Base-by-base conservation (phyloP, 2,329 filamentous ascomycete species). In the Microthyrium microscopicum region DNA sequence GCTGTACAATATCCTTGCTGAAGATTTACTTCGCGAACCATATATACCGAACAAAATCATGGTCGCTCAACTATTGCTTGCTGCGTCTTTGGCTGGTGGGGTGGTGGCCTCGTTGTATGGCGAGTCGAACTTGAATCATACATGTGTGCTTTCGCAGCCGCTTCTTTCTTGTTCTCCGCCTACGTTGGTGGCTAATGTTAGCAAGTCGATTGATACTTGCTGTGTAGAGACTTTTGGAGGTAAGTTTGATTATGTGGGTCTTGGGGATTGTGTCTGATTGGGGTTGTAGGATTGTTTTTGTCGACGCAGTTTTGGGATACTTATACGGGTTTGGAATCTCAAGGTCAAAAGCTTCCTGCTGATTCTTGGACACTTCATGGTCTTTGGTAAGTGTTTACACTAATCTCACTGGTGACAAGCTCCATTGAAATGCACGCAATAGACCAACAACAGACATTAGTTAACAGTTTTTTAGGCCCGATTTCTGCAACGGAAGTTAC, bases 141-240 rank as follows among this genome's bases (percentile, higher is more conserved):
- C 66, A 8, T 73, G 70, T 44, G 53, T 58, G 12, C 50, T 71
- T 1, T 45, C 42, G 9, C 36, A 44, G 25, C 42, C 33, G 39
- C 40, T 20, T 20, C 39, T 20, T 35, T 44, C 41, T 53, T 65
- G 20, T 71, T 66, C 2, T 70, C 67, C 51, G 66, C 63, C 1
- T 42, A 51, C 28, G 11, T 15, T 46, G 51, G 2, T 65, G 62
- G 5, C 34, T n/a, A 29, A 36, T 19, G 34, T 29, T 12, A 25
- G 16, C 15, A 18, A 19, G 50, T 53, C 17, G 58, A 64, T 68
- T 21, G 71, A 77, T 45, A 65, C 65, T 1, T 77, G 73, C 59
- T 77, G 73, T 44, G 60, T 61, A 12, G 73, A 77, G 55, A 77
- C 73, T 0, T 76, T 58, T 42, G 73, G 73, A 19, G 73, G n/a